Conservation (phyloP, 805 yeast species). For the Metschnikowia gelsemii region DNA sequence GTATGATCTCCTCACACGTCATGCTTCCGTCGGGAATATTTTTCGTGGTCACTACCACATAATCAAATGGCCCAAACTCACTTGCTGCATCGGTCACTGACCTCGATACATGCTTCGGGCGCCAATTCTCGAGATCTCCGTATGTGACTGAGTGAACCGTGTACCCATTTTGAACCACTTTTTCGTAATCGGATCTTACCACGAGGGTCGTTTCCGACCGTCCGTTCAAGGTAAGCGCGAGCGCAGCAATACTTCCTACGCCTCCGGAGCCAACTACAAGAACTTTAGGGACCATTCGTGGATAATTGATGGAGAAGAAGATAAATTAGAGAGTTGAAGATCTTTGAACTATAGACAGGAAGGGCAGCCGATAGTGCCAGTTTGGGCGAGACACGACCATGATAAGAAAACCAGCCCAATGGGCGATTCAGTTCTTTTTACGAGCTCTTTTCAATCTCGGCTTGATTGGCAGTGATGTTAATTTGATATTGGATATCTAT, state of each 20-base stretch:
- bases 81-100: constrained; percentile 17
- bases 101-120: constrained; percentile 15
- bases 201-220: constrained; percentile 19
- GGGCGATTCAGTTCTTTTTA: too few relatives aligned
- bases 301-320: not conserved
- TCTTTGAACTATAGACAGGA: too few relatives aligned
- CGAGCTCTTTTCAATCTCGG: too few relatives aligned
- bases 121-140: constrained; percentile 17
- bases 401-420: too few relatives aligned
- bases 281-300: constrained; percentile 14
- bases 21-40: constrained; percentile 32
- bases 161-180: constrained; percentile 16
- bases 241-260: constrained; percentile 22
- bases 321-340: too few relatives aligned
- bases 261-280: constrained; percentile 24
- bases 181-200: constrained; percentile 20
- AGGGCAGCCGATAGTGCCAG: too few relatives aligned
- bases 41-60: constrained; percentile 35
- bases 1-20: constrained; percentile 43
- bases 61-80: constrained; percentile 27
- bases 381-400: too few relatives aligned
- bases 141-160: constrained; percentile 18
- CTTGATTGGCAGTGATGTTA: too few relatives aligned
- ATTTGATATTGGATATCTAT: too few relatives aligned
- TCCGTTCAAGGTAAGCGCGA: constrained; percentile 13